Base-by-base conservation (phyloP, 257 asterid genomes). In the Penstemon newberryi region DNA sequence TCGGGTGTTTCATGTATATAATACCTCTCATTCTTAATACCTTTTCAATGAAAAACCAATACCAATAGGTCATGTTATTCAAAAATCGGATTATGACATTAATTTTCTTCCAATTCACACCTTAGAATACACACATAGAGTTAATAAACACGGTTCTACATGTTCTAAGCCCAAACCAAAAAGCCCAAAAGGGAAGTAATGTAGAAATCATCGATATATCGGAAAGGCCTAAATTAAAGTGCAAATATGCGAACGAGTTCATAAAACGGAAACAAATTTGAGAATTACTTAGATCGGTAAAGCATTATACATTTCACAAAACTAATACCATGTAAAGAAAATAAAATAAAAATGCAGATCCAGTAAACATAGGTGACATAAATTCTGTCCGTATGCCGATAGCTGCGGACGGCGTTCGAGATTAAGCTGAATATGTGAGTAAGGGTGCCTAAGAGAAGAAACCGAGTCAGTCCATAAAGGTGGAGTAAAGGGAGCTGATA, bases 351-450 rank as follows among this genome's bases (percentile, higher is more conserved):
- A 8, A 50, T 52, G 56, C 56, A 51, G 56, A 52, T 41, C 52
- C 5, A n/a, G 12, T 45, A 60, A 66, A 54, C 38, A 40, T 54
- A 67, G 39, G 33, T 60, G 57, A 52, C 59, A 51, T 50, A 13
- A 15, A 51, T 7, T 5, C 12, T 51, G 33, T 18, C 3, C 7
- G 54, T 8, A 65, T 36, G 11, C 5, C 50, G 15, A n/a, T 45
- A 7, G 19, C 61, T 56, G 42, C 18, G 2, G 6, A 25, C 37
- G 13, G 61, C 12, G 8, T 13, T 52, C 41, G 45, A 12, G 25
- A 18, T 45, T n/a, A 41, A 42, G 54, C 38, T 40, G 13, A 62
- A 10, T 37, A 68, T 7, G 75, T 41, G 63, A 5, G 52, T 18
- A 15, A 4, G 40, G 60, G 18, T 18, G 52, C 44, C 44, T 15